phyloP scores from a whole-genome alignment of 805 yeast species.

The Ogataea thermomethanolica region DNA sequence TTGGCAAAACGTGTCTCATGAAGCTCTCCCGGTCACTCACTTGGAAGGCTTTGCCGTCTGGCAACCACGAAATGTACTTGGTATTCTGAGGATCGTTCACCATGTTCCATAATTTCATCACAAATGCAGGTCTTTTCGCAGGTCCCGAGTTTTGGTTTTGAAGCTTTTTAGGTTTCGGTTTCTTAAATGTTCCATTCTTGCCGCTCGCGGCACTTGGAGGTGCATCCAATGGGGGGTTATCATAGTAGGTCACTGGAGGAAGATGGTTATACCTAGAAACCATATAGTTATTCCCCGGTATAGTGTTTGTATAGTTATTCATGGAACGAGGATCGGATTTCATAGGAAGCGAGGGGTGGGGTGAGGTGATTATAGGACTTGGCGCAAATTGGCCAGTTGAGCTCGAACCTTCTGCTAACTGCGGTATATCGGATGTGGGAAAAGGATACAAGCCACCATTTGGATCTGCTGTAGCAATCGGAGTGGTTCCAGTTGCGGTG shows the following conservation, averaged over 20 bases:
- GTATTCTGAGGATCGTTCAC: conserved; percentile 75
- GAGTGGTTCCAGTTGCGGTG: conserved; percentile 9
- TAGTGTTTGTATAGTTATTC: conserved; percentile 8
- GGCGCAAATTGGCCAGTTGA: conserved; percentile 9
- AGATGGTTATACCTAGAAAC: conserved; percentile 16
- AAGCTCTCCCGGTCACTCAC: conserved; percentile 82
- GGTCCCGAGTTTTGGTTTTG: conserved; percentile 21
- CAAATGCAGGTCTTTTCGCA: conserved; percentile 82
- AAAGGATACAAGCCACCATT: conserved; percentile 8
- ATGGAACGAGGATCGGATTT: conserved; percentile 1
- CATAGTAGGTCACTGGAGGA: conserved; percentile 14
- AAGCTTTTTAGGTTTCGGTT: conserved; percentile 25
- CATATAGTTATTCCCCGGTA: conserved; percentile 10
- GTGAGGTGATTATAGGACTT: conserved; percentile 14
- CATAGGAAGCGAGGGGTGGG: conserved; percentile 11
- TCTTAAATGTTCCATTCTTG: conserved; percentile 20
- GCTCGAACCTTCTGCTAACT: conserved; percentile 5
- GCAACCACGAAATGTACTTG: conserved; percentile 76
- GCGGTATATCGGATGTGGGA: conserved; percentile 11
- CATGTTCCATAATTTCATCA: conserved; percentile 93
- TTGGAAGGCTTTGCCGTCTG: conserved; percentile 81
- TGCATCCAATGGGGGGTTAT: conserved; percentile 7
- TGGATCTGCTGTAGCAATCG: not conserved
- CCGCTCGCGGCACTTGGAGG: conserved; percentile 1
- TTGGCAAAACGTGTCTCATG: conserved; percentile 80